Base-by-base conservation (phyloP, 78 protist genomes). In the Dictyostelium purpureum region DNA sequence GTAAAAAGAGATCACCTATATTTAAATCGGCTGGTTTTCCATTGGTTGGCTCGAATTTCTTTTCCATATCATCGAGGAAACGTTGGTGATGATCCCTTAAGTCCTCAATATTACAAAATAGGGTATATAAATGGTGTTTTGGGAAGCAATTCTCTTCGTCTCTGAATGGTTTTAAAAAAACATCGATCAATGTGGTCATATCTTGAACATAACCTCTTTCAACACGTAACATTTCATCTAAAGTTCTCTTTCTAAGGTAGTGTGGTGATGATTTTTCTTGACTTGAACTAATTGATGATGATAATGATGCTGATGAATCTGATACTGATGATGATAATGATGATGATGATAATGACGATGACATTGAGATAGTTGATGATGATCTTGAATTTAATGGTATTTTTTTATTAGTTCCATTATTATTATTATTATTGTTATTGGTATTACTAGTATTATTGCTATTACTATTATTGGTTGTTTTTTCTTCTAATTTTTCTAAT, bases 181-280 rank as follows among this genome's bases (percentile, higher is more conserved):
- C 80, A 1, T 85, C 92, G 18, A 85, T 73, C n/a, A 85, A 19
- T 18, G 92, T 85, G 28, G 43, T 74, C 92, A 85, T 73, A 47
- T 85, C 92, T 14, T 47, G 9, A 26, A 85, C 92, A 24, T 85
- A 85, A 49, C 82, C 80, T 35, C 57, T 54, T 47, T 85, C 92
- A 9, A 85, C 82, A 6, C 59, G 26, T 21, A 73, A 38, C 66
- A 85, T 21, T 18, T 85, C 92, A 42, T 85, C 82, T 0, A 85
- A 28, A 26, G 82, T 75, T 47, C 77, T 70, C 47, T 47, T 70
- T 59, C 92, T 35, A 18, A 33, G 71, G 33, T 63, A 63, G 7
- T 40, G 35, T 69, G 52, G 76, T 24, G 76, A 69, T 38, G 19
- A 19, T 40, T 43, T 35, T 9, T 69, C 45, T 59, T 21, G 6